Conservation (phyloP, 2,329 filamentous ascomycete species). For the Botrytis medusae region DNA sequence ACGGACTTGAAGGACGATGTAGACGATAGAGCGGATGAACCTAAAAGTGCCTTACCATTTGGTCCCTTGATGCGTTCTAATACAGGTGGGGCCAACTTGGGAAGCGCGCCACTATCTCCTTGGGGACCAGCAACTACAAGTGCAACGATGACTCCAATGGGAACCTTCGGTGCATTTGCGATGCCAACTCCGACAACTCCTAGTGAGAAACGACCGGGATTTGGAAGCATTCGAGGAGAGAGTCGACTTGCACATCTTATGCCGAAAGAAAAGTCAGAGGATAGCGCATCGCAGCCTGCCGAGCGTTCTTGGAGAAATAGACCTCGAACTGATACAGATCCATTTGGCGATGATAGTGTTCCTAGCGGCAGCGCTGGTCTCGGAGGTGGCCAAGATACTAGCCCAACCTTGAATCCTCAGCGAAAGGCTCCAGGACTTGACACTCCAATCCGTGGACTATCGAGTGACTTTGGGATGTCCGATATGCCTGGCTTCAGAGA, state of each 20-base stretch:
- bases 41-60: conserved; percentile 43
- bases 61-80: conserved; percentile 55
- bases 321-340: conserved; percentile 71
- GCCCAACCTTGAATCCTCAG: conserved; percentile 48
- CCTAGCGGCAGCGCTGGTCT: conserved; percentile 70
- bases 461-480: conserved; percentile 62
- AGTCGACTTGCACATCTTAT: conserved; percentile 86
- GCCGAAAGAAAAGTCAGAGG: conserved; percentile 72
- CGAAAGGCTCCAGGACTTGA: conserved; percentile 46
- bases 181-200: conserved; percentile 57
- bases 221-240: conserved; percentile 68
- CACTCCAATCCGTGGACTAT: conserved; percentile 44
- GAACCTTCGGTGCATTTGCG: conserved; percentile 90
- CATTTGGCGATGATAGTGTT: conserved; percentile 64
- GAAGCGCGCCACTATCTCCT: conserved; percentile 47
- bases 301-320: conserved; percentile 60
- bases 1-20: conserved; percentile 52
- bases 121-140: conserved; percentile 49
- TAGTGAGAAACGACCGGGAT: conserved; percentile 69
- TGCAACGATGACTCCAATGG: conserved; percentile 70
- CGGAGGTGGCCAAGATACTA: conserved; percentile 71
- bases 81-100: conserved; percentile 48
- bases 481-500: conserved; percentile 59
- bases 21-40: conserved; percentile 55
- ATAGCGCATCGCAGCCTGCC: conserved; percentile 52